These are phyloP conservation scores for Jaenimonas drosophilae DNA, from an alignment of 208 protist species.

Conservation along the genomic window DNA sequence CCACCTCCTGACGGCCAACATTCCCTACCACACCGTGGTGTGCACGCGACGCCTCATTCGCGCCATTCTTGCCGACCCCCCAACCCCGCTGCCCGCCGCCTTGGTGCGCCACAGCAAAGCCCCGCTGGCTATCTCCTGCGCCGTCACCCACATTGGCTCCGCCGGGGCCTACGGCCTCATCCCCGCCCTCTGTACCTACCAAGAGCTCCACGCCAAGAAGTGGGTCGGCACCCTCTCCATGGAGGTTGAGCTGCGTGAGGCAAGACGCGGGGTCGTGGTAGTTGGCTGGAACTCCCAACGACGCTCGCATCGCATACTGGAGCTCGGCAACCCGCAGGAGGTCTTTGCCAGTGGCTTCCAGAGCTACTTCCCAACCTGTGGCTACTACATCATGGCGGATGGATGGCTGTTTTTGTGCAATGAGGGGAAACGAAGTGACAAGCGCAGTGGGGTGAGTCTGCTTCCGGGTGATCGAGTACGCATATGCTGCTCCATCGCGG, in stretches of 20 bases:
- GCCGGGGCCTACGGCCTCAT: slow-evolving; percentile 2
- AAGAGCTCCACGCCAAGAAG: too few relatives aligned
- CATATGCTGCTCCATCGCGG: too few relatives aligned
- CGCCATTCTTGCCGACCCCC: slow-evolving; percentile 45
- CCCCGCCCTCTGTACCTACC: too few relatives aligned
- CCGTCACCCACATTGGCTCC: slow-evolving; percentile 14
- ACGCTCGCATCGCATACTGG: not conserved
- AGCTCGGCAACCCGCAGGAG: not conserved
- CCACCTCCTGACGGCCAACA: too few relatives aligned
- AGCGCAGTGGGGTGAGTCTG: too few relatives aligned
- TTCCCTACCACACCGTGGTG: slow-evolving; percentile 69
- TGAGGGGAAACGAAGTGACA: slow-evolving; percentile 15
- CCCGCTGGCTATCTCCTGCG: slow-evolving; percentile 28
- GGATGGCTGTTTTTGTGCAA: slow-evolving; percentile 73
- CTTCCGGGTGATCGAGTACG: too few relatives aligned
- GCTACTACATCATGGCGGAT: slow-evolving; percentile 52
- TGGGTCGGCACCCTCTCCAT: too few relatives aligned
- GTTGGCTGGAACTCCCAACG: too few relatives aligned
- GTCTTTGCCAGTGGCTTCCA: not conserved
- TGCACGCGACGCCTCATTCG: slow-evolving; percentile 43
- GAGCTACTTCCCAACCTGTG: slow-evolving; percentile 38
- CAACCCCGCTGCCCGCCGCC: slow-evolving; percentile 46
- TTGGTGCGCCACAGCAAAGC: slow-evolving; percentile 28
- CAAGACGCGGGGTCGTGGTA: too few relatives aligned
- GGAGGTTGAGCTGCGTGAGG: too few relatives aligned